These are phyloP conservation scores for Pharnaceum exiguum DNA, from an alignment of 148 eudicot species.

Conservation along the genomic window DNA sequence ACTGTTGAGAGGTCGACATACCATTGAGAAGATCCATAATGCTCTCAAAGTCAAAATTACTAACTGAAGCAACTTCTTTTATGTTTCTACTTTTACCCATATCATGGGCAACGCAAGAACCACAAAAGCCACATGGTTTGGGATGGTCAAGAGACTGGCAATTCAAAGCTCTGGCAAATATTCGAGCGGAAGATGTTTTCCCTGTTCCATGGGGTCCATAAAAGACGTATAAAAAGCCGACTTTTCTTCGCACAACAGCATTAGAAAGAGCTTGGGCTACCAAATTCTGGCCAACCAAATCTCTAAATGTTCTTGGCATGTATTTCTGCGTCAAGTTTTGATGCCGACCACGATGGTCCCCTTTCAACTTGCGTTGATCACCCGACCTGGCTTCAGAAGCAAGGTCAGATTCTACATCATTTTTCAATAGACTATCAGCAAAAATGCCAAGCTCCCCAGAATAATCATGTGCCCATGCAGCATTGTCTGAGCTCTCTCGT, in stretches of 20 bases:
- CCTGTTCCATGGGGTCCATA: constrained; percentile 97
- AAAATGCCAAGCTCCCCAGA: constrained; percentile 88
- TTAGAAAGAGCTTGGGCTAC: constrained; percentile 87
- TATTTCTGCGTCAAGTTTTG: constrained; percentile 78
- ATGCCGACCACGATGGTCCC: constrained; percentile 44
- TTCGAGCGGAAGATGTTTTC: constrained; percentile 85
- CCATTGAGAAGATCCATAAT: constrained; percentile 60
- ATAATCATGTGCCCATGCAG: constrained; percentile 86
- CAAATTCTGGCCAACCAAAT: constrained; percentile 87
- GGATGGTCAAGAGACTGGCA: constrained; percentile 72
- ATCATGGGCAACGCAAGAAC: constrained; percentile 75
- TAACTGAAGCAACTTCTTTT: constrained; percentile 70
- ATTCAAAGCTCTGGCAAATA: constrained; percentile 86
- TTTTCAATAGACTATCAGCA: constrained; percentile 67
- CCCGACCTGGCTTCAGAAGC: constrained; percentile 67
- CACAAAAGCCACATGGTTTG: constrained; percentile 84
- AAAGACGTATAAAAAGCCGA: constrained; percentile 76
- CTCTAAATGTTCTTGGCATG: constrained; percentile 83
- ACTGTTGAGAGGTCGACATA: constrained; percentile 43
- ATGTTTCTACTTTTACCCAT: constrained; percentile 64
- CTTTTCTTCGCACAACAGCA: constrained; percentile 67
- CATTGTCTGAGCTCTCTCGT: constrained; percentile 53
- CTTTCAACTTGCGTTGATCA: constrained; percentile 34
- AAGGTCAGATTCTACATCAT: constrained; percentile 66
- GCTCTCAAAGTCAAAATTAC: constrained; percentile 61